A percentile compares a stretch with the other conserved stretches of the same genome.
phyloP scores from a whole-genome alignment of 495 filamentous ascomycete genomes.

The Parachaetomium inaequale region DNA sequence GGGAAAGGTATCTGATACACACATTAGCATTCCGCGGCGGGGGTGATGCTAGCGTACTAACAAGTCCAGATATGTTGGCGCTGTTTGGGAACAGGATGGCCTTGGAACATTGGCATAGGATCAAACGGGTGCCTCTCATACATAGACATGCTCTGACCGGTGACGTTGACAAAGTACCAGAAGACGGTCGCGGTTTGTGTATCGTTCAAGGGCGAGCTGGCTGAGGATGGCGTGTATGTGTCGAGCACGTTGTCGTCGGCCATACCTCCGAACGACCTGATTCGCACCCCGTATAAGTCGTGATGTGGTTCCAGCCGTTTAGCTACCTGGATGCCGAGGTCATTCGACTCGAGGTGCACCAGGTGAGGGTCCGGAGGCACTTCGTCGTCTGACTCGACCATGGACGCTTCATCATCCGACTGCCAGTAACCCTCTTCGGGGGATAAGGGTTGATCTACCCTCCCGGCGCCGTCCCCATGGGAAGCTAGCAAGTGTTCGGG shows the following conservation, averaged over 20 bases:
- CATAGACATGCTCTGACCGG: slow-evolving; percentile 80
- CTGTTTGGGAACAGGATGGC: slow-evolving; percentile 58
- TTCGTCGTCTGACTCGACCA: slow-evolving; percentile 55
- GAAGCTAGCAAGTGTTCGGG: slow-evolving; percentile 2
- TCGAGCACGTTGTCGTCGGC: slow-evolving; percentile 61
- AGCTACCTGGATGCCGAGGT: slow-evolving; percentile 39
- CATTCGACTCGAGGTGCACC: slow-evolving; percentile 35
- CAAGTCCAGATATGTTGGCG: slow-evolving; percentile 80
- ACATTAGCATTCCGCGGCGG: slow-evolving; percentile 5
- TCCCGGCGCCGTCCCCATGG: neutral
- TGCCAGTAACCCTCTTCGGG: slow-evolving; percentile 41
- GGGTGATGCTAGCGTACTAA: slow-evolving; percentile 28
- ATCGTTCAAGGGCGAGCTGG: slow-evolving; percentile 79
- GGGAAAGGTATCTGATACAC: slow-evolving; percentile 63
- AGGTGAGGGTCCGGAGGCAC: slow-evolving; percentile 30
- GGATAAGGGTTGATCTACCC: neutral
- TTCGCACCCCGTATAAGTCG: slow-evolving; percentile 37
- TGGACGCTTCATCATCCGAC: slow-evolving; percentile 65
- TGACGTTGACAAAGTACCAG: slow-evolving; percentile 87
- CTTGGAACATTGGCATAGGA: slow-evolving; percentile 65
- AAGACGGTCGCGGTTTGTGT: slow-evolving; percentile 81
- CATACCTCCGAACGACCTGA: slow-evolving; percentile 43
- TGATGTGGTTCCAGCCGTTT: slow-evolving; percentile 31
- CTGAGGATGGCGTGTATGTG: slow-evolving; percentile 68
- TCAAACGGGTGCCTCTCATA: slow-evolving; percentile 83